These are phyloP conservation scores for Ceratobasidium theobromae DNA, from an alignment of 1,284 basidiomycete genomes.

Conservation along the genomic window DNA sequence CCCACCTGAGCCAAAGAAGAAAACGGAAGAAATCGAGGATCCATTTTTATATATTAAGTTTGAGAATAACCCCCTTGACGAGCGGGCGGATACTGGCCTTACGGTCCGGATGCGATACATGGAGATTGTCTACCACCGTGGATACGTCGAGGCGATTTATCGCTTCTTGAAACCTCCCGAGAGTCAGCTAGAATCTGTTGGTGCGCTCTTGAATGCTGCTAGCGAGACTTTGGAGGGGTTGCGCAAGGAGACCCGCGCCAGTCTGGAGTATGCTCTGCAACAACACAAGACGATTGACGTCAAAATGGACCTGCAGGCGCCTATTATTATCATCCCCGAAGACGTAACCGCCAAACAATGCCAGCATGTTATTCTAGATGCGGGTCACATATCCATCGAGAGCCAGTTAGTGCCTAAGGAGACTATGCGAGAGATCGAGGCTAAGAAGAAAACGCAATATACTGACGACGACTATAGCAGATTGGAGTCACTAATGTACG, in stretches of 20 bases:
- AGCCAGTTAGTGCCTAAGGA: constrained; percentile 88
- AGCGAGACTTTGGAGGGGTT: constrained; percentile 94
- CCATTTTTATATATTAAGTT: constrained; percentile 94
- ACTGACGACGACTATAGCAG: constrained; percentile 85
- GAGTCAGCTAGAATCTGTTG: constrained; percentile 94
- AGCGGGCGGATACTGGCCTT: constrained; percentile 88
- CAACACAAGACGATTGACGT: constrained; percentile 95
- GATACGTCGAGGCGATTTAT: constrained; percentile 91
- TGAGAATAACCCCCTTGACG: constrained; percentile 92
- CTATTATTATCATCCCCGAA: constrained; percentile 97
- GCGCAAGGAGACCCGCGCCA: constrained; percentile 92
- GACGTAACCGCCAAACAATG: constrained; percentile 77
- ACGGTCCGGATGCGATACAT: constrained; percentile 92
- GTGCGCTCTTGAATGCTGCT: constrained; percentile 85
- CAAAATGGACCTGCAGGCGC: constrained; percentile 95
- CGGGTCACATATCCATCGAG: constrained; percentile 93
- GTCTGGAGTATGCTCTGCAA: constrained; percentile 91
- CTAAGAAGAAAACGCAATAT: constrained; percentile 86
- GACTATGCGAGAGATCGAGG: constrained; percentile 75
- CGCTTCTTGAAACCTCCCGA: constrained; percentile 94
- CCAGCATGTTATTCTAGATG: constrained; percentile 91
- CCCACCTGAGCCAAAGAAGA: constrained; percentile 40
- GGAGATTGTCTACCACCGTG: constrained; percentile 96
- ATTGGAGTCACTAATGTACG: constrained; percentile 96
- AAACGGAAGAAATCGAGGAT: constrained; percentile 44